Percentiles rank a stretch among this genome's conserved stretches.
Conservation (phyloP, 345 rosid species). For the Sonneratia alba region DNA sequence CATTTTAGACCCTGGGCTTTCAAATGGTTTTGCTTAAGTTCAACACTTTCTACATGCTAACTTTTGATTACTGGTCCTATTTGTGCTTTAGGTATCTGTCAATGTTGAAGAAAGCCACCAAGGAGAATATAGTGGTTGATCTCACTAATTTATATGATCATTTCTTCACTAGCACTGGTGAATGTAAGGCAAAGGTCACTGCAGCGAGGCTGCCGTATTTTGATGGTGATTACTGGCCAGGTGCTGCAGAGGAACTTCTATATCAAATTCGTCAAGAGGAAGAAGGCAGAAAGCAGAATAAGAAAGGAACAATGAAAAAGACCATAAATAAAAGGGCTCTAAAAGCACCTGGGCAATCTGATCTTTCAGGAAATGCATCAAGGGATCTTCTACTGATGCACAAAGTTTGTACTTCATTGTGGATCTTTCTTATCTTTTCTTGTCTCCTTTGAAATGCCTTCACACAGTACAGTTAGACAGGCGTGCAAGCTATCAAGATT, state of each 20-base stretch:
- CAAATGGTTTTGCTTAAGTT: not conserved
- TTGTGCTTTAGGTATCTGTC: conserved; percentile 63
- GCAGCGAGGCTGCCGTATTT: conserved; percentile 98
- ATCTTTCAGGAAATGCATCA: conserved; percentile 82
- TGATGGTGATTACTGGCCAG: conserved; percentile 99
- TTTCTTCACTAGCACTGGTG: conserved; percentile 76
- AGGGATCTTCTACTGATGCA: conserved; percentile 92
- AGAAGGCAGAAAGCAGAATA: conserved; percentile 85
- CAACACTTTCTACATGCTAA: conserved; percentile 1
- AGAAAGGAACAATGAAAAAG: conserved; percentile 75
- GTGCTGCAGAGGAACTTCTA: conserved; percentile 96
- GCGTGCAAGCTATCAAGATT: not conserved
- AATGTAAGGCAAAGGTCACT: conserved; percentile 86
- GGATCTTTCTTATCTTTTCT: not conserved
- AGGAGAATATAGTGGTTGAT: conserved; percentile 78
- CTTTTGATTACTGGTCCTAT: conserved; percentile 5
- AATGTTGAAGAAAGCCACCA: conserved; percentile 79
- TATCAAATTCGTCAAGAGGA: conserved; percentile 85
- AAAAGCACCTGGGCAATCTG: conserved; percentile 93
- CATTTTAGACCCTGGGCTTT: not conserved
- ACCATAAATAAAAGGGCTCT: conserved; percentile 90
- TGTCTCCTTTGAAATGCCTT: not conserved
- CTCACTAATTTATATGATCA: conserved; percentile 83
- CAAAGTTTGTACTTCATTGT: conserved; percentile 44
- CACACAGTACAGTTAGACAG: not conserved